Conservation (phyloP, 768 basidiomycete genomes). For the Trametes cingulata region DNA sequence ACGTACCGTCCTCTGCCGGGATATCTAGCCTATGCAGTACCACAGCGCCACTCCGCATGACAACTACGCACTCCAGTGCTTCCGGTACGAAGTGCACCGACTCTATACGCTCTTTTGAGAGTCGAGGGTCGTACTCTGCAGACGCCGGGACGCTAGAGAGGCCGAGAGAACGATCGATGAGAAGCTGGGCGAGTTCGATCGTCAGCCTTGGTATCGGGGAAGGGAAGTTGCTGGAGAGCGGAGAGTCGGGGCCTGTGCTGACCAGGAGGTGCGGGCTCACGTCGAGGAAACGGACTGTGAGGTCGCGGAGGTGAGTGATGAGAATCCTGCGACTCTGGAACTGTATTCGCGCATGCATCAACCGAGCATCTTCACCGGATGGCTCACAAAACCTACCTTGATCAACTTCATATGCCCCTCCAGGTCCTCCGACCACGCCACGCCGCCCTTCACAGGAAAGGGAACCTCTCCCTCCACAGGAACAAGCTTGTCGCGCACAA, state of each 20-base stretch:
- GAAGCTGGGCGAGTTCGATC: slow-evolving; percentile 54
- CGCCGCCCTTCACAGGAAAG: slow-evolving; percentile 43
- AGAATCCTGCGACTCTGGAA: slow-evolving; percentile 66
- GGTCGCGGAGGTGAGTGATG: slow-evolving; percentile 62
- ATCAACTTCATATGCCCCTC: slow-evolving; percentile 52
- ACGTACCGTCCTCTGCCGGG: slow-evolving; percentile 12
- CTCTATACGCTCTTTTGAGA: slow-evolving; percentile 37
- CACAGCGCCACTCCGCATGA: slow-evolving; percentile 56
- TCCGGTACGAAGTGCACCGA: slow-evolving; percentile 53
- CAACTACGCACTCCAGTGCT: slow-evolving; percentile 58
- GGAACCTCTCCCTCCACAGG: slow-evolving; percentile 9
- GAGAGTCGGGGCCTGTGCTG: slow-evolving; percentile 40
- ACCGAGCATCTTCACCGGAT: background rate
- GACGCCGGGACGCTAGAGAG: slow-evolving; percentile 26
- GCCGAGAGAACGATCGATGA: slow-evolving; percentile 45
- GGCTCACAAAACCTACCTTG: slow-evolving; percentile 44
- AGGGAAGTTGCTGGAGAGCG: slow-evolving; percentile 66
- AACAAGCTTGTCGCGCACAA: slow-evolving; percentile 36
- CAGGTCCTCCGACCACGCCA: slow-evolving; percentile 56
- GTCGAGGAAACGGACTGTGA: slow-evolving; percentile 73
- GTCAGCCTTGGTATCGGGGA: slow-evolving; percentile 59
- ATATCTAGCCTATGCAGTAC: slow-evolving; percentile 47
- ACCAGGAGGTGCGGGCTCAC: slow-evolving; percentile 67
- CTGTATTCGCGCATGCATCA: slow-evolving; percentile 33
- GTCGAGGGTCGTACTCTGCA: slow-evolving; percentile 12